Evolutionary conservation across 306 rosid species (phyloP), one percentile per base, ranked within the genome.

Genomic region (Morella rubra): DNA sequence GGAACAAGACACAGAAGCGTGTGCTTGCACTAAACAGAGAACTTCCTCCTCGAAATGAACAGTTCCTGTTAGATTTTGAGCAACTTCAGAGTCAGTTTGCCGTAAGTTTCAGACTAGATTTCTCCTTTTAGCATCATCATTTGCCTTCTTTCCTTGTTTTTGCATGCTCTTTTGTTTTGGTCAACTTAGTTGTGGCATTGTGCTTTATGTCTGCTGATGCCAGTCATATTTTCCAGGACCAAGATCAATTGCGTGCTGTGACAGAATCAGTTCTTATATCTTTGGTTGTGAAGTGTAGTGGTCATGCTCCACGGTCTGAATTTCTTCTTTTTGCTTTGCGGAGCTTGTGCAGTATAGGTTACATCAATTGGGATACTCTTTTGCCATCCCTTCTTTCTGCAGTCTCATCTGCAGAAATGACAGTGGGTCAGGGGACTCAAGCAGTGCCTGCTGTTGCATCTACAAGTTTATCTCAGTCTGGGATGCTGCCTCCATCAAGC

Each of bases 1-100:
- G 99, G 90, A 92, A 95, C 88, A 90, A 90, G 85, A 77, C 97
- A 45, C 97, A 95, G 42, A 95, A 95, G 81, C 99, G 99, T 66
- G 96, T 95, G 15, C 85, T 80, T 22, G 99, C 99, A 2, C 83
- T 90, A 24, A 90, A 92, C 76, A 81, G 99, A 80, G 97, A 92
- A 69, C 87, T 95, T 78, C 97, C 97, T 67, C 99, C 99, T 50
- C 93, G 90, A 69, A 92, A 95, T 66, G 99, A 95, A 86, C 97
- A 92, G 86, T 95, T 95, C 84, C 87, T 95, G 78, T 69, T 71
- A 18, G 99, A 95, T 89, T 95, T 95, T 80, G 96, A 90, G 88
- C 96, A 88, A 75, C 84, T 95, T 58, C 97, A 86, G 92, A 92
- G 84, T 86, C 97, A 92, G 87, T 92, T 91, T 82, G 74, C 93